Conservation (phyloP, 768 basidiomycete genomes). For the Pholiota molesta region DNA sequence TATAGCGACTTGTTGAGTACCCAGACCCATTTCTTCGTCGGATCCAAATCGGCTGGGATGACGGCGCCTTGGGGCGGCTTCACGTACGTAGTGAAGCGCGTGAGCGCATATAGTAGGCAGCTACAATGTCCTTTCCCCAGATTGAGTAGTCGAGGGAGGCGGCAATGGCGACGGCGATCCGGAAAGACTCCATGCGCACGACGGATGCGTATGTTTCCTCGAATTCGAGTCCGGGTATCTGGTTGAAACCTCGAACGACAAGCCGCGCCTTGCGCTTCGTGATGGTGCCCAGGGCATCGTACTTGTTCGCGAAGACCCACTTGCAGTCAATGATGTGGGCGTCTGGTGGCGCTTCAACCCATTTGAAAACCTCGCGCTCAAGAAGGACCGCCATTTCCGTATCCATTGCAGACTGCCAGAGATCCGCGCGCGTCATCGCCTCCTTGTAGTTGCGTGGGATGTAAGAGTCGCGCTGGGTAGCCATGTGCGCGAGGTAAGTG, state of each 20-base stretch:
- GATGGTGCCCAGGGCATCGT: constrained; percentile 10
- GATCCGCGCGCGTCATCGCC: constrained; percentile 17
- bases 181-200: not conserved
- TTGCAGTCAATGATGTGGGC: too few species aligned
- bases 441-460: constrained; percentile 13
- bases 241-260: constrained; percentile 1
- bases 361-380: not conserved
- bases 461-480: not conserved
- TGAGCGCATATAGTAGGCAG: not conserved
- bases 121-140: not conserved
- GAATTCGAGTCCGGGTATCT: not conserved
- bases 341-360: not conserved
- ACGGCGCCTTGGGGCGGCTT: not conserved
- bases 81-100: not conserved
- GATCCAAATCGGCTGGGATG: not conserved
- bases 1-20: constrained; percentile 22
- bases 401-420: constrained; percentile 18
- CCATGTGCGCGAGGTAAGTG: not conserved
- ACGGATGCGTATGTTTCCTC: not conserved
- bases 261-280: constrained; percentile 29
- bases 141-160: not conserved
- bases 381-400: constrained; percentile 22
- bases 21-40: not conserved
- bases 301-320: not conserved
- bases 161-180: not conserved